phyloP scores from a whole-genome alignment of 345 rosid genomes.

The Citrus sinensis region DNA sequence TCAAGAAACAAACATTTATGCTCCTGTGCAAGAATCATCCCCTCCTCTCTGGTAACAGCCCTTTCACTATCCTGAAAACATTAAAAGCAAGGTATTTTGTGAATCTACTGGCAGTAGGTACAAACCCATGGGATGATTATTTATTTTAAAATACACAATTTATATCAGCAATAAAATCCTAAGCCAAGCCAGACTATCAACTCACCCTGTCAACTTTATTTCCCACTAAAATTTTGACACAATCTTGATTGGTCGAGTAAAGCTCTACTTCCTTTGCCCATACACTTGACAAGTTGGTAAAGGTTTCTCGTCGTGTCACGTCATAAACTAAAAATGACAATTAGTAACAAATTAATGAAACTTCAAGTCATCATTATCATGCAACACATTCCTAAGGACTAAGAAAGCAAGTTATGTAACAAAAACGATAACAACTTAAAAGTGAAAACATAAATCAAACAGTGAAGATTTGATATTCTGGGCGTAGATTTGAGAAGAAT shows the following conservation, averaged over 20 bases:
- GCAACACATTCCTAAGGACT: not conserved
- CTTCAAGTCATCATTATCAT: not conserved
- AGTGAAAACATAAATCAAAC: not conserved
- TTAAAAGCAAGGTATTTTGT: not conserved
- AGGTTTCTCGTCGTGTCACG: slow-evolving; percentile 76
- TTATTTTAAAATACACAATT: not conserved
- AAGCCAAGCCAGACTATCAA: not conserved
- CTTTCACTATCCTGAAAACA: slow-evolving; percentile 70
- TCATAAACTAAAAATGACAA: slow-evolving; percentile 62
- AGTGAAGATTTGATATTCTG: not conserved
- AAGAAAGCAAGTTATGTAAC: not conserved
- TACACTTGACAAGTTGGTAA: slow-evolving; percentile 65
- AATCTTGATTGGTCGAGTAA: slow-evolving; percentile 71
- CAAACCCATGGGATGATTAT: not conserved
- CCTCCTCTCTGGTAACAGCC: slow-evolving; percentile 81
- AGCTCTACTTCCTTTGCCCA: slow-evolving; percentile 92
- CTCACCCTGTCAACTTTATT: slow-evolving; percentile 84
- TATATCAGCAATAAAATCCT: not conserved
- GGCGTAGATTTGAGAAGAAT: not conserved
- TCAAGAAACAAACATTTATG: slow-evolving; percentile 74
- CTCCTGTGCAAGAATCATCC: slow-evolving; percentile 67
- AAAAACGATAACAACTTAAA: not conserved
- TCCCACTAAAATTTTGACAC: slow-evolving; percentile 77
- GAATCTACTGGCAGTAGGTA: not conserved
- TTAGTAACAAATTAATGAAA: slow-evolving; percentile 2